Evolutionary conservation across 179 eudicot species (phyloP).

Genomic region (Heliamphora ciliata): DNA sequence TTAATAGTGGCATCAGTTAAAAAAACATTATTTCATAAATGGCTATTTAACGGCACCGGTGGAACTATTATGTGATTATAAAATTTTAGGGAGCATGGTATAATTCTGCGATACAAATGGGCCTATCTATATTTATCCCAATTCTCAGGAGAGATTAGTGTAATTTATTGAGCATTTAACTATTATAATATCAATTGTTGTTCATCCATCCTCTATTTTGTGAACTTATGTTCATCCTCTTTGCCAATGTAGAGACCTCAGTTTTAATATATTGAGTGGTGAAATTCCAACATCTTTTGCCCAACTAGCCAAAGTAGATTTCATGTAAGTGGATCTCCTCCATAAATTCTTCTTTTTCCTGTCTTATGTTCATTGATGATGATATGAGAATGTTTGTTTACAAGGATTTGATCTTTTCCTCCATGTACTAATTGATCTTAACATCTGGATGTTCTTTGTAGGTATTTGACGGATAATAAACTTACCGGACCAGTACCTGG

Average conservation of each 20-base stretch:
- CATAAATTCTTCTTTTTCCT: neutral
- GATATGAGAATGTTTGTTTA: neutral
- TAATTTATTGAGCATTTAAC: neutral
- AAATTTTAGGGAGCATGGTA: too few species aligned
- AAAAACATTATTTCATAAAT: too few species aligned
- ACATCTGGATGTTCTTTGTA: slow-evolving; percentile 12
- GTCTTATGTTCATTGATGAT: neutral
- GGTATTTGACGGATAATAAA: slow-evolving; percentile 41
- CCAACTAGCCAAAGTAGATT: slow-evolving; percentile 31
- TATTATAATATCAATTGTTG: neutral
- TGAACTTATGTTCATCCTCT: neutral
- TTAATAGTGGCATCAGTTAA: too few species aligned
- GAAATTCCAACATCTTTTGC: slow-evolving; percentile 34
- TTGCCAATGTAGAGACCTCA: slow-evolving; percentile 40
- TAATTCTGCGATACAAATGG: too few species aligned
- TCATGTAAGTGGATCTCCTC: slow-evolving; percentile 30
- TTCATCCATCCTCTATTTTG: neutral
- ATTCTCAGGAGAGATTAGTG: too few species aligned
- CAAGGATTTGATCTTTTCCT: neutral
- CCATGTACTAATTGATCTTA: too few species aligned
- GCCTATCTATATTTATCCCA: too few species aligned
- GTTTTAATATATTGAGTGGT: slow-evolving; percentile 44
- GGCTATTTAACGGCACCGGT: too few species aligned
- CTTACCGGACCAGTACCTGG: slow-evolving; percentile 38
- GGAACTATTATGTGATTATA: too few species aligned